Evolutionary conservation across 306 rosid genomes (phyloP), one percentile per base, ranked within the genome.

Genomic region (Cicer pinnatifidum): DNA sequence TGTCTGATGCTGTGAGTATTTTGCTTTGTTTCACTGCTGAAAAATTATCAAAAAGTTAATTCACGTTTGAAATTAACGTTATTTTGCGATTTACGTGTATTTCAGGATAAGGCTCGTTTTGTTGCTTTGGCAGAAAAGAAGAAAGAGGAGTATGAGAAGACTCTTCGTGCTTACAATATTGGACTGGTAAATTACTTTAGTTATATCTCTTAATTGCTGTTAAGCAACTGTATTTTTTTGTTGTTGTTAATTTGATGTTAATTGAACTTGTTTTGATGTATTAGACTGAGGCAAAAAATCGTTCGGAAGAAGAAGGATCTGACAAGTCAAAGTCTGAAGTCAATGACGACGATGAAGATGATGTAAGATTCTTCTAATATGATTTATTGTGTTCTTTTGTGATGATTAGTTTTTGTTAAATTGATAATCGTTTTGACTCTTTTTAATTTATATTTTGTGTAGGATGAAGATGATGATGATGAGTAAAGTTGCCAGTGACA

Each of bases 291-390:
- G 92, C 89, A 1, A 86, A 74, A 1, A 73, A 79, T 37, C 85
- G 84, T n/a, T 87, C 74, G 0, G 93, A 88, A 13, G 97, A 84
- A 47, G 92, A 91, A 11, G 90, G 83, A 59, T 91, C 97, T 0
- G 97, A 91, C 62, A 91, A 86, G 81, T 91, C 97, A 11, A 89
- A 85, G 78, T 89, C 96, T 0, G 96, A 91, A 62, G 91, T 91
- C 75, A 79, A 91, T 19, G 96, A 91, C 0, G 91, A 89, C 0
- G 94, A 91, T 0, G 97, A 87, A 0, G 96, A 86, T 0, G 95
- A 86, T 46, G 12, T 89, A 81, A 15, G 80, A 60, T 7, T 16
- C 0, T 33, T 37, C 1, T 11, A 23, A 43, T 53, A 28, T 0
- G 44, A 0, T 47, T 39, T 50, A 28, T 28, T 28, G 35, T 19